Conservation (phyloP, 352 stramenopile genomes). For the Phytophthora pluvialis region DNA sequence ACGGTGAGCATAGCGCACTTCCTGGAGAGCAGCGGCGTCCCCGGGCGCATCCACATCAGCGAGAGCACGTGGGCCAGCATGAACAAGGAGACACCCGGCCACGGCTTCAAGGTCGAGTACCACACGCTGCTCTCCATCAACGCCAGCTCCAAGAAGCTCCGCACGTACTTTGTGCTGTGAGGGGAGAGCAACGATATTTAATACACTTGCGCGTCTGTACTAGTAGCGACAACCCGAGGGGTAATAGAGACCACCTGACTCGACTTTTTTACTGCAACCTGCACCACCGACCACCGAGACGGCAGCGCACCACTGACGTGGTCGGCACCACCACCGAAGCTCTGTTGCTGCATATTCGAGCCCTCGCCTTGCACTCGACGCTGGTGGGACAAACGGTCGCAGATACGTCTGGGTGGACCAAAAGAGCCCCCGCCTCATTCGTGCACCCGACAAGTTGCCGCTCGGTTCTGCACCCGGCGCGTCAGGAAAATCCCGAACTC, state of each 20-base stretch:
- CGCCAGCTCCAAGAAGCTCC: constrained; percentile 76
- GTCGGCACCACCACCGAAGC: too few species aligned
- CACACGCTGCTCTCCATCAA: constrained; percentile 83
- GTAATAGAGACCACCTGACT: neutral
- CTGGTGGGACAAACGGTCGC: neutral
- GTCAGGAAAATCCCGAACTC: constrained; percentile 27
- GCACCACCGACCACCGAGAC: constrained; percentile 15
- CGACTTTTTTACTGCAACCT: constrained; percentile 4
- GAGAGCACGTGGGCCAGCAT: constrained; percentile 82
- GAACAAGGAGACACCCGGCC: constrained; percentile 80
- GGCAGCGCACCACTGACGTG: neutral
- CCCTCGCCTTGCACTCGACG: too few species aligned
- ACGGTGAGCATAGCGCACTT: constrained; percentile 86
- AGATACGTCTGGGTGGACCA: neutral
- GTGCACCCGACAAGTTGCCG: constrained; percentile 5
- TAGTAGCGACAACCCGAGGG: neutral
- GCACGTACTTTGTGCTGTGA: constrained; percentile 80
- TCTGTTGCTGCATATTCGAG: too few species aligned
- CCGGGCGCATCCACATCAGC: constrained; percentile 83
- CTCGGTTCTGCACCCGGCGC: constrained; percentile 2
- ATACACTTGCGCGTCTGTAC: constrained; percentile 12
- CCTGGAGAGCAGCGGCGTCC: constrained; percentile 80
- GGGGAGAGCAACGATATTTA: constrained; percentile 12
- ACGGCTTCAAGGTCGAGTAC: constrained; percentile 88
- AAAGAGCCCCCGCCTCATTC: neutral